Base-by-base conservation (phyloP, 2,329 filamentous ascomycete species). In the Immersiporthe knoxdaviesiana region DNA sequence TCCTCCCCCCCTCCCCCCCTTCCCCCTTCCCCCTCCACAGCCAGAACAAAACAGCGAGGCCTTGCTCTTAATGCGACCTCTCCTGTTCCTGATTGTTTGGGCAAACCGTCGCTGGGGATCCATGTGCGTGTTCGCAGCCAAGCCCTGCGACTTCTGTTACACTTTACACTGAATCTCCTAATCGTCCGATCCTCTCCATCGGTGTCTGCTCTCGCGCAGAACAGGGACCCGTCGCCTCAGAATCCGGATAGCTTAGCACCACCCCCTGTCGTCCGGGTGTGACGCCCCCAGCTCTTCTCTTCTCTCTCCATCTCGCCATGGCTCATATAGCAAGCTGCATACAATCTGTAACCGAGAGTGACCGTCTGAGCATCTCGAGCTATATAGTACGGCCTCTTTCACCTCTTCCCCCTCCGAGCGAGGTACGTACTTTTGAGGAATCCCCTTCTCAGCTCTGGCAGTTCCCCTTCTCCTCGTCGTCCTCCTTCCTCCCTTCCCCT, bases 321-420 rank as follows among this genome's bases (percentile, higher is more conserved):
- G 86, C 87, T 79, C 88, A 90, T 78, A 89, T 90, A 78, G 85
- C 84, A 77, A 84, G 81, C 74, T 88, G 87, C 77, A 82, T 90
- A 66, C 47, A 60, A 80, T 79, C 84, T 73, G 82, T 84, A 74
- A 76, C 77, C 69, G 84, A 85, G 74, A 76, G 79, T 70, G 81
- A 81, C 56, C 73, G 73, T 52, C 72, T 74, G 68, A 77, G 77
- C 72, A 75, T 80, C 70, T 80, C 78, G 76, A 82, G 79, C 74
- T 82, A 85, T 84, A 85, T 87, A 82, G 81, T 82, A 73, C 84
- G 82, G 77, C 80, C 81, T 69, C 76, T 81, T 72, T 84, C 84
- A 71, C 82, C 85, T 68, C 79, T 82, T 70, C 75, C 81, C 63
- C 41, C 44, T 71, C 78, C 80, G 66, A 80, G 78, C 72, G 82